Conservation (phyloP, 1,139 yeast genomes). For the Saccharomyces hybrid region DNA sequence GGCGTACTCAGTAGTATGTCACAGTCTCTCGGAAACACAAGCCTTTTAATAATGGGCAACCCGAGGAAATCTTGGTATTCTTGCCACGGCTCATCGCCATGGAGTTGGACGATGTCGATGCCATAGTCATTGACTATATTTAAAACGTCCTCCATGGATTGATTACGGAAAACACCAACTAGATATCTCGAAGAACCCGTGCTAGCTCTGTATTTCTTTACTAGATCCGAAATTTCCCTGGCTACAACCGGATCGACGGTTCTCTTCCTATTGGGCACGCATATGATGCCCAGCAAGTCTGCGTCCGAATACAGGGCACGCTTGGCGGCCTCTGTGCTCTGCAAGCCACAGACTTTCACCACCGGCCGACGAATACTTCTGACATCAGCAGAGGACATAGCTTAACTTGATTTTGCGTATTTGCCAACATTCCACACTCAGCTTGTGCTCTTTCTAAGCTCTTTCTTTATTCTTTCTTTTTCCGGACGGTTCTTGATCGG, state of each 20-base stretch:
- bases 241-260: constrained; percentile 58
- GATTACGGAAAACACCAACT: constrained; percentile 91
- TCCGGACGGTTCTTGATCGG: not conserved
- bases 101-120: constrained; percentile 78
- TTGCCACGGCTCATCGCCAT: constrained; percentile 68
- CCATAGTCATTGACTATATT: constrained; percentile 40
- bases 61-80: constrained; percentile 39
- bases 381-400: not conserved
- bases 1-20: constrained; percentile 16
- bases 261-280: constrained; percentile 75
- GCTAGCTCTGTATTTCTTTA: constrained; percentile 16
- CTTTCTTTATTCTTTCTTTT: not conserved
- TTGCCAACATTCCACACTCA: not conserved
- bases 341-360: constrained; percentile 78
- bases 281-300: constrained; percentile 69
- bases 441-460: not conserved
- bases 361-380: constrained; percentile 6
- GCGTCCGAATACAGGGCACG: constrained; percentile 67
- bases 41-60: constrained; percentile 65
- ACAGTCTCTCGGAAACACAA: constrained; percentile 53
- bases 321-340: constrained; percentile 58
- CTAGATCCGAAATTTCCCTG: constrained; percentile 40
- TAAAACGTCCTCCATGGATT: constrained; percentile 55
- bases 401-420: not conserved
- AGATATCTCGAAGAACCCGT: constrained; percentile 28